Conservation (phyloP, 129 eudicot species). For the Rutidosis leptorrhynchoides region DNA sequence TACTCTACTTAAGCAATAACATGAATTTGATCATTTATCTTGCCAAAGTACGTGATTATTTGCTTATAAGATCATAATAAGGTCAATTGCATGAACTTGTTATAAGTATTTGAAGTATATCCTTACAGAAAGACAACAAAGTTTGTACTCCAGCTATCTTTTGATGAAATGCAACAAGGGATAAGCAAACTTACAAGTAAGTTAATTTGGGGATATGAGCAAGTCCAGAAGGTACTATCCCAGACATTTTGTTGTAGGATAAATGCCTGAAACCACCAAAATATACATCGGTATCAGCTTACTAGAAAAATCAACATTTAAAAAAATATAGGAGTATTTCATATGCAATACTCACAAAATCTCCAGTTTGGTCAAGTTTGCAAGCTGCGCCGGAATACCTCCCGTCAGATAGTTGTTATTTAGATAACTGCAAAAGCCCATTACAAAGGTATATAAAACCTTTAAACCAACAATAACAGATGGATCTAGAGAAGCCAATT, state of each 20-base stretch:
- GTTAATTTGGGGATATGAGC: constrained; percentile 86
- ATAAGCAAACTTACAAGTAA: constrained; percentile 66
- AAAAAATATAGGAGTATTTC: not conserved
- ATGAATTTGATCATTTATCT: not conserved
- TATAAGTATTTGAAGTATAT: not conserved
- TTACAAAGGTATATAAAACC: constrained; percentile 15
- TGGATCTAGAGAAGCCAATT: constrained; percentile 6
- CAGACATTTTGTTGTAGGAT: constrained; percentile 93
- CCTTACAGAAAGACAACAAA: not conserved
- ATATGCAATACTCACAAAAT: constrained; percentile 63
- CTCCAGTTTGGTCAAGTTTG: constrained; percentile 88
- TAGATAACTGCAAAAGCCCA: constrained; percentile 50
- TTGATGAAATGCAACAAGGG: not conserved
- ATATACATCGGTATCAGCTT: constrained; percentile 1
- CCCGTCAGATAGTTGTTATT: constrained; percentile 87
- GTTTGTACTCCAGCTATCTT: not conserved
- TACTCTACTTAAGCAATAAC: not conserved
- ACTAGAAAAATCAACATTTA: not conserved
- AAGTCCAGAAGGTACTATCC: constrained; percentile 73
- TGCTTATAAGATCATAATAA: not conserved
- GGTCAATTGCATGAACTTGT: too few relatives aligned
- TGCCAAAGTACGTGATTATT: not conserved
- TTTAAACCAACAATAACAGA: constrained; percentile 7
- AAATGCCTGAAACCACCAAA: constrained; percentile 59
- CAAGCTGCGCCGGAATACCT: constrained; percentile 90